Conservation (phyloP, 2,329 filamentous ascomycete genomes). For the Alternaria ventricosa region DNA sequence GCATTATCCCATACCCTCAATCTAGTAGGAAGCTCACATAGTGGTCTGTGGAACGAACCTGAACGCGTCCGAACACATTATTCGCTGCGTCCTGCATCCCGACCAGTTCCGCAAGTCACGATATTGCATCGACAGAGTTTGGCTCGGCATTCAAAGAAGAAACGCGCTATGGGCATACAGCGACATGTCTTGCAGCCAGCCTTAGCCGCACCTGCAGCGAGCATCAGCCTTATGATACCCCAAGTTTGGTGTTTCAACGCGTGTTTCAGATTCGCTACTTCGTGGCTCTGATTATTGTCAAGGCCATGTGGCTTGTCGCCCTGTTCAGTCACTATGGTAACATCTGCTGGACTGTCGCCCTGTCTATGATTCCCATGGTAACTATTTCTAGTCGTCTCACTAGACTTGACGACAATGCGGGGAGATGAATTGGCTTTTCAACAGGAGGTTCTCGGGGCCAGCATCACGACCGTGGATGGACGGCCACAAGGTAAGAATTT, state of each 20-base stretch:
- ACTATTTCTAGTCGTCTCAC: not conserved
- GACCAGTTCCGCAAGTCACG: not conserved
- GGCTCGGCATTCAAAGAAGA: not conserved
- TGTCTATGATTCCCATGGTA: slow-evolving; percentile 1
- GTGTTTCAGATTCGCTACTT: not conserved
- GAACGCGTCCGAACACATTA: not conserved
- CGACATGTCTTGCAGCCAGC: slow-evolving; percentile 11
- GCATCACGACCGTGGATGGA: not conserved
- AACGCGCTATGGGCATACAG: not conserved
- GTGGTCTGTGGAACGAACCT: not conserved
- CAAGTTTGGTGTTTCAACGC: slow-evolving; percentile 5
- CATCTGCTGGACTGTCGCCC: not conserved
- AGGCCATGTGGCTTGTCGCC: not conserved
- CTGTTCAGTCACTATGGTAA: slow-evolving; percentile 7
- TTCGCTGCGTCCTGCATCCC: not conserved
- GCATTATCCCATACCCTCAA: not conserved
- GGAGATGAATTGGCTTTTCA: not conserved
- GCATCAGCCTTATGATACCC: slow-evolving; percentile 7
- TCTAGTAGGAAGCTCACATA: not conserved
- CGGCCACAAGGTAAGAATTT: not conserved
- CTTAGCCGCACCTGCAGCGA: slow-evolving; percentile 13
- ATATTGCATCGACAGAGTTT: not conserved
- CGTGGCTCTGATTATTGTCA: not conserved
- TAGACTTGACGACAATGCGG: not conserved
- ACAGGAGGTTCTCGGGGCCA: not conserved